These are phyloP conservation scores for Aureobasidium pullulans DNA, from an alignment of 2,329 filamentous ascomycete genomes.

Conservation along the genomic window DNA sequence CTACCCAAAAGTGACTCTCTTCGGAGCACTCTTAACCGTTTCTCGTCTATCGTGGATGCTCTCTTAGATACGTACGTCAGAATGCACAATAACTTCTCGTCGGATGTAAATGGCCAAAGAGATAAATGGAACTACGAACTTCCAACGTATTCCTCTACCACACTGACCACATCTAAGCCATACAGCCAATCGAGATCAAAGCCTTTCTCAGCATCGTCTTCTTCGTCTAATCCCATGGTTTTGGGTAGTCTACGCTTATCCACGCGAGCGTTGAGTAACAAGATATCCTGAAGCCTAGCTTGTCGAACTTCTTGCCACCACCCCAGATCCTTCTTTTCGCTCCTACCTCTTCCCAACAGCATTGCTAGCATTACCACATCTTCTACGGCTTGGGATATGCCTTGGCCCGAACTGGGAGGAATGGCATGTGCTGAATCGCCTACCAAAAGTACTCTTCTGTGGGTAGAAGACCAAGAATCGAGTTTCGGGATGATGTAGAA, in stretches of 20 bases:
- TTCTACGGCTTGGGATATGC: conserved; percentile 49
- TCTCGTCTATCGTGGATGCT: too few relatives aligned
- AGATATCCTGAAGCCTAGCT: background rate
- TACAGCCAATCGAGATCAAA: conserved; percentile 2
- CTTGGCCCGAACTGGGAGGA: conserved; percentile 48
- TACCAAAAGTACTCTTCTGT: conserved; percentile 43
- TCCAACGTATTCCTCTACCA: background rate
- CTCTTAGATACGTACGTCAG: too few relatives aligned
- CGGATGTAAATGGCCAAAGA: too few relatives aligned
- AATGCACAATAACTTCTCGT: too few relatives aligned
- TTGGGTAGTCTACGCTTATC: background rate
- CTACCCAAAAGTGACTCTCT: too few relatives aligned
- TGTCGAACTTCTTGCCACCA: conserved; percentile 2
- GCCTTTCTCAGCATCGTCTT: background rate
- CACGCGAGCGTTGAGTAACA: background rate
- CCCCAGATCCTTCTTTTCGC: background rate
- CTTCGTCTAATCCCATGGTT: background rate
- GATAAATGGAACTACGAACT: background rate
- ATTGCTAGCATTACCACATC: conserved; percentile 44
- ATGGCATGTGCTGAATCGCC: conserved; percentile 54
- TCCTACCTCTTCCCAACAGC: conserved; percentile 24
- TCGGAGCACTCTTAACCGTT: too few relatives aligned
- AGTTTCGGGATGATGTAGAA: conserved; percentile 30
- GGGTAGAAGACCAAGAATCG: conserved; percentile 36
- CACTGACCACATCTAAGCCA: background rate